Evolutionary conservation across 208 protist species (phyloP), one percentile per base, ranked within the genome.

Genomic region (Leishmania gerbilli): DNA sequence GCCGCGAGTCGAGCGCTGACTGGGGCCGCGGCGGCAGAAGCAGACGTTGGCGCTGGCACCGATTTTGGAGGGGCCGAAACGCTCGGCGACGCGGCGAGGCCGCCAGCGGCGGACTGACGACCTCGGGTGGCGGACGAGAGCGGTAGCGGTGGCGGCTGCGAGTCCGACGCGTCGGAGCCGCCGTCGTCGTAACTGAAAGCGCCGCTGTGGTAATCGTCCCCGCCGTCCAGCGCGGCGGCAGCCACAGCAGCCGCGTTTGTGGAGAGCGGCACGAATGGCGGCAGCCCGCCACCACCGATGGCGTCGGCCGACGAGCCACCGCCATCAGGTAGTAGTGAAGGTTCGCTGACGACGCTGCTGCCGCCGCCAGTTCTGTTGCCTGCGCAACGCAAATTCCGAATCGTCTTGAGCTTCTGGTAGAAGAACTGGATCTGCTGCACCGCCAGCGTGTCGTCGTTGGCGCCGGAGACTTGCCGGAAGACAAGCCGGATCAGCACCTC

Each of bases 401-500:
- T 85, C 6, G 81, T 76, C 19, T 79, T 67, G 34, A 97, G 67
- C 81, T 93, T 93, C 62, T 74, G 51, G 79, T 90, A 82, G 37
- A 94, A 92, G 42, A 92, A 77, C 6, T 84, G 55, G 51, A 95
- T 95, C 79, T 95, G 88, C 75, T 87, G 76, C 55, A 77, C 69
- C 15, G 86, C 87, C 15, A 96, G 79, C 15, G 79, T 77, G 77
- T 93, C 88, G 64, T 95, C 88, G 79, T 89, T 93, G 40, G 90
- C 86, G 74, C 92, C 90, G 45, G 87, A 84, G 42, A 94, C 91
- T 49, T 89, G 84, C 11, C 92, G 87, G 68, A 96, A 96, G 5
- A 97, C 94, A 27, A 97, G 87, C 27, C 89, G 87, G 31, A 97
- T 90, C 19, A 97, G 90, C 77, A 90, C 87, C 84, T 95, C 91